phyloP scores from a whole-genome alignment of 2,329 filamentous ascomycete species.

The Massarina eburnea region DNA sequence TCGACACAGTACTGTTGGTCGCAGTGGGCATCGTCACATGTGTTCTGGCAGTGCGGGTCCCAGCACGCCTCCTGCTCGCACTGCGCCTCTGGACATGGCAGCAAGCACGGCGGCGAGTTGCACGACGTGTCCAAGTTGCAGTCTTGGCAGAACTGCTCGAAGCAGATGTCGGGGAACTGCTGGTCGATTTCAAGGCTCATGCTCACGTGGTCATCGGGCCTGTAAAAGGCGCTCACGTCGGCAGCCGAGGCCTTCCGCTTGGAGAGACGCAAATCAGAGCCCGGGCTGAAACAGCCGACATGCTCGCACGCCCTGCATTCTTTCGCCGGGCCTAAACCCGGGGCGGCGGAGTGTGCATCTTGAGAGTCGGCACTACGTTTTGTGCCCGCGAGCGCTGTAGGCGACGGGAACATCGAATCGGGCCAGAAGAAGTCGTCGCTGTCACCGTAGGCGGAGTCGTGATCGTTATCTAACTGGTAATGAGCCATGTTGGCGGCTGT shows the following conservation, averaged over 20 bases:
- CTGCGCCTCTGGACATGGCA: slow-evolving; percentile 31
- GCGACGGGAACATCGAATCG: slow-evolving; percentile 31
- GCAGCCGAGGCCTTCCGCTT: slow-evolving; percentile 37
- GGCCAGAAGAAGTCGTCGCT: slow-evolving; percentile 20
- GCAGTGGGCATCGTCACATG: slow-evolving; percentile 5
- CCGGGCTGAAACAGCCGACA: slow-evolving; percentile 16
- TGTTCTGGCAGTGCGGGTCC: slow-evolving; percentile 37
- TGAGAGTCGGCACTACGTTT: slow-evolving; percentile 33
- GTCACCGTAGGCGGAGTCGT: slow-evolving; percentile 37
- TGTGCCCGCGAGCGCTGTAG: slow-evolving; percentile 30
- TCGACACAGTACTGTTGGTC: slow-evolving; percentile 14
- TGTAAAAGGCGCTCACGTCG: slow-evolving; percentile 36
- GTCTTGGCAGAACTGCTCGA: slow-evolving; percentile 40
- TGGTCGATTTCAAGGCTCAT: slow-evolving; percentile 24
- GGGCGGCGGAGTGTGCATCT: slow-evolving; percentile 9
- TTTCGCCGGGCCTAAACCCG: slow-evolving; percentile 16
- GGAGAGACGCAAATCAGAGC: slow-evolving; percentile 23
- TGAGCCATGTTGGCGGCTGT: slow-evolving; percentile 37
- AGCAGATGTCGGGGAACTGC: slow-evolving; percentile 37
- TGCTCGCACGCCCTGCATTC: slow-evolving; percentile 32
- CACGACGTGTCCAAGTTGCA: slow-evolving; percentile 34
- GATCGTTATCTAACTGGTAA: slow-evolving; percentile 27
- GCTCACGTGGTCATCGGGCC: slow-evolving; percentile 14
- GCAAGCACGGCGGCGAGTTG: slow-evolving; percentile 16
- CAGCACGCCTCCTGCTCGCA: slow-evolving; percentile 37